phyloP scores from a whole-genome alignment of 768 basidiomycete genomes.

The Termitomyces sp. region DNA sequence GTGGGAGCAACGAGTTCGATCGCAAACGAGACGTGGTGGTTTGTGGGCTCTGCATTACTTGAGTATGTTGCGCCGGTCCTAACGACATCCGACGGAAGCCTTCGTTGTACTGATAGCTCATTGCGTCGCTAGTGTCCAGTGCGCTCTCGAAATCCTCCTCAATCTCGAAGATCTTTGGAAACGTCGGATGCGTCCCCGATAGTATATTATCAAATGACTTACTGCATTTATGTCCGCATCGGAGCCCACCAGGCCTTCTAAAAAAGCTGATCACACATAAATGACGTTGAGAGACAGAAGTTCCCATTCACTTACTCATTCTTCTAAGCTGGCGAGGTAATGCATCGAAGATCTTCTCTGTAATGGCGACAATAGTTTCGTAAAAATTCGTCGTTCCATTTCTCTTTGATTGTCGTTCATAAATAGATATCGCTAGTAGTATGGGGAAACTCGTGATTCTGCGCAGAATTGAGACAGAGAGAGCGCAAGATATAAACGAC shows the following conservation, averaged over 20 bases:
- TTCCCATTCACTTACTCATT: constrained; percentile 47
- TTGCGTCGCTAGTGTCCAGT: constrained; percentile 42
- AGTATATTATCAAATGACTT: constrained; percentile 16
- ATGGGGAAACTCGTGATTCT: constrained; percentile 84
- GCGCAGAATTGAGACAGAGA: constrained; percentile 1
- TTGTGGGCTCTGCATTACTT: constrained; percentile 5
- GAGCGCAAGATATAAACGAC: neutral
- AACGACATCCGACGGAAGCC: constrained; percentile 15
- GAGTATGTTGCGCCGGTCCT: neutral
- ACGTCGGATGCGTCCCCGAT: neutral
- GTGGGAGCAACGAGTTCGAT: constrained; percentile 37
- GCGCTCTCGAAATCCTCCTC: constrained; percentile 64
- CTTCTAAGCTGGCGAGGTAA: constrained; percentile 74
- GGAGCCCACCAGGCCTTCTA: constrained; percentile 74
- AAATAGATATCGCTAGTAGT: constrained; percentile 72
- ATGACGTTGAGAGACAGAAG: neutral
- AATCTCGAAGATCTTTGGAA: constrained; percentile 68
- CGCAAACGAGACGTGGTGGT: constrained; percentile 31
- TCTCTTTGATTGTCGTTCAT: constrained; percentile 79
- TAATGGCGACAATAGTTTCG: constrained; percentile 63
- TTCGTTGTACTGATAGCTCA: constrained; percentile 13
- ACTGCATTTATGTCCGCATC: constrained; percentile 74
- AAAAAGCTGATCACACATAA: constrained; percentile 45
- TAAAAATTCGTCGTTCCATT: constrained; percentile 61
- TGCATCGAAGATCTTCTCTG: constrained; percentile 68